Evolutionary conservation across 164 flowering plant species (phyloP).

Genomic region (Malania oleifera): DNA sequence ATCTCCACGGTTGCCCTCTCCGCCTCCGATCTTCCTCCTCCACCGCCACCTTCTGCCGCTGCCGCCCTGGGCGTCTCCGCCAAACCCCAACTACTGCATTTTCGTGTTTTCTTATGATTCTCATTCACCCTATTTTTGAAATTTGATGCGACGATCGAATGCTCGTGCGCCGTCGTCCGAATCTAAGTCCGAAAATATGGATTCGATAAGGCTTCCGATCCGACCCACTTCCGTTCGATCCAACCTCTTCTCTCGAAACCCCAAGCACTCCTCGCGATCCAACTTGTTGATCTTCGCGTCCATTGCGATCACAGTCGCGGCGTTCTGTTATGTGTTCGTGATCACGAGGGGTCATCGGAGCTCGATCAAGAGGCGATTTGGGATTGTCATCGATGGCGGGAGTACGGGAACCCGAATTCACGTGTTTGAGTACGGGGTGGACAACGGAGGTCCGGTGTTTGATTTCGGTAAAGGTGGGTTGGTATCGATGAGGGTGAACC

Average conservation of each 20-base stretch:
- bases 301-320: slow-evolving; percentile 11
- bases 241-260: slow-evolving; percentile 20
- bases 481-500: slow-evolving; percentile 60
- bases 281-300: slow-evolving; percentile 19
- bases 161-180: slow-evolving; percentile 24
- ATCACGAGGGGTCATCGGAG: slow-evolving; percentile 6
- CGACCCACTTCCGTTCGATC: slow-evolving; percentile 35
- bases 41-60: not conserved
- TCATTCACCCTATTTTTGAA: not conserved
- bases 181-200: slow-evolving; percentile 29
- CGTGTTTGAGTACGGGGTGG: slow-evolving; percentile 45
- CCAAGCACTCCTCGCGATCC: slow-evolving; percentile 15
- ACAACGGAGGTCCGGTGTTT: slow-evolving; percentile 25
- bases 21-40: slow-evolving; percentile 14
- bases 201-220: slow-evolving; percentile 44
- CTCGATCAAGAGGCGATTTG: slow-evolving; percentile 22
- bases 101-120: not conserved
- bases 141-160: slow-evolving; percentile 76
- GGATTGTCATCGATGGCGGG: slow-evolving; percentile 84
- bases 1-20: slow-evolving; percentile 16
- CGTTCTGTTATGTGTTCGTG: slow-evolving; percentile 23
- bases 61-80: not conserved
- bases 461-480: slow-evolving; percentile 41
- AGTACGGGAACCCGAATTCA: slow-evolving; percentile 92
- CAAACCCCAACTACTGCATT: not conserved